Evolutionary conservation across 257 asterid species (phyloP), one percentile per base, ranked within the genome.

Genomic region (Capsicum chinense): DNA sequence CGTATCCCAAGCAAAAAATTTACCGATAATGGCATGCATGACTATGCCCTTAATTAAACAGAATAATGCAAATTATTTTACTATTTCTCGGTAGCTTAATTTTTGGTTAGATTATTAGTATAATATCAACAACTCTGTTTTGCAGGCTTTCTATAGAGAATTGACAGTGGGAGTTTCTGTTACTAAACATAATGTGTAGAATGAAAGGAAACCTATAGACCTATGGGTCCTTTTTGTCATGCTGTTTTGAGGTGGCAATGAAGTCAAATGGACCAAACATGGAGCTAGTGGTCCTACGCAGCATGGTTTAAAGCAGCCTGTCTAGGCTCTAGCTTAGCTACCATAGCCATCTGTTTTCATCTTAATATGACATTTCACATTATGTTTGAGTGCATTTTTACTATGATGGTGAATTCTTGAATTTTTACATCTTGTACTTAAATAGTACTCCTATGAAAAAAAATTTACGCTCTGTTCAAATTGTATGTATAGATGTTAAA

Each of bases 81-180:
- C 5, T 39, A 26, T 39, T 39, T 39, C 44, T 39, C 44, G 3
- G 5, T 39, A 39, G 5, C 5, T 39, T 39, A 39, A 39, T 62
- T 63, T 63, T 39, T 63, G 69, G 16, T 63, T 63, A 60, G 54
- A 60, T 54, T 54, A 56, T 3, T 14, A n/a, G 5, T 21, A 48
- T 73, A 71, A 5, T 67, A 35, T 12, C 12, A 17, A 71, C 17
- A 44, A 44, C 7, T 5, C 11, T 26, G 4, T 5, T 21, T 54
- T 26, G 48, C 63, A 26, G 50, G 63, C 48, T 76, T 26, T 54
- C 15, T 76, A 66, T 35, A 26, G 50, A 7, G 64, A 76, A 76
- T 76, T 52, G 81, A 54, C 81, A 76, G 81, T 76, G 19, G 81
- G 13, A 35, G 60, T 52, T 76, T 33, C 48, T 76, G 59, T 74